Conservation (phyloP, 2,329 filamentous ascomycete genomes). For the Elsinoe arachidis region DNA sequence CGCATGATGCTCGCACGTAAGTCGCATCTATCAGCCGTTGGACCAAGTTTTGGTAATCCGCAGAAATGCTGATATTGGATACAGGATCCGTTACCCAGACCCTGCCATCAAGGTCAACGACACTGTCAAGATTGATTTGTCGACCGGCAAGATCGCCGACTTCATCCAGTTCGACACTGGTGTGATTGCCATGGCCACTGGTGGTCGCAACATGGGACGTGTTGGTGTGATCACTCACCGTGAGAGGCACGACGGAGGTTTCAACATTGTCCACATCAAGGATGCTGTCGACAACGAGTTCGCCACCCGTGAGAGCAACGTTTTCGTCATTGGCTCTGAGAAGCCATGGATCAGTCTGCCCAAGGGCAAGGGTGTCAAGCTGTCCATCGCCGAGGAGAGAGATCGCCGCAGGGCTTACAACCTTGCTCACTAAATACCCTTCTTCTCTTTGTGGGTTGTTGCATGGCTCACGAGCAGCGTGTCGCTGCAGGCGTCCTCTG, state of each 20-base stretch:
- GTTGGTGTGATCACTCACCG: conserved; percentile 99
- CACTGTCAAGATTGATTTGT: conserved; percentile 97
- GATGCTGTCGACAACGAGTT: conserved; percentile 99
- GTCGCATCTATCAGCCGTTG: conserved; percentile 99
- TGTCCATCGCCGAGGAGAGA: conserved; percentile 97
- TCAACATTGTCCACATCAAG: conserved; percentile 99
- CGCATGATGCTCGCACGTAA: conserved; percentile 99
- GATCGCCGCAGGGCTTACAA: conserved; percentile 80
- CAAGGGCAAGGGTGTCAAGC: conserved; percentile 99
- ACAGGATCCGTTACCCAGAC: conserved; percentile 98
- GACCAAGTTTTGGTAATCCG: conserved; percentile 88
- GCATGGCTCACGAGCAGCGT: neutral
- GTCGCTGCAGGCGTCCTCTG: conserved; percentile 2
- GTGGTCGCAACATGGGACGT: conserved; percentile 99
- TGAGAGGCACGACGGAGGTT: conserved; percentile 99
- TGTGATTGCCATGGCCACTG: conserved; percentile 95
- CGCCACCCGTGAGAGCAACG: conserved; percentile 98
- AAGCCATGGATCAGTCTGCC: conserved; percentile 99
- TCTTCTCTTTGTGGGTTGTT: conserved; percentile 20
- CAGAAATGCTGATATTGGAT: conserved; percentile 27
- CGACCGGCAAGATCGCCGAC: conserved; percentile 90
- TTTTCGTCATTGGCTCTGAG: conserved; percentile 96
- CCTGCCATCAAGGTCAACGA: conserved; percentile 99
- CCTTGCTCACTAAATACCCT: conserved; percentile 34
- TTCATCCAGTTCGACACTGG: conserved; percentile 99